Evolutionary conservation across 495 filamentous ascomycete species (phyloP), one percentile per base, ranked within the genome.

Genomic region (Penicillium chermesinum): DNA sequence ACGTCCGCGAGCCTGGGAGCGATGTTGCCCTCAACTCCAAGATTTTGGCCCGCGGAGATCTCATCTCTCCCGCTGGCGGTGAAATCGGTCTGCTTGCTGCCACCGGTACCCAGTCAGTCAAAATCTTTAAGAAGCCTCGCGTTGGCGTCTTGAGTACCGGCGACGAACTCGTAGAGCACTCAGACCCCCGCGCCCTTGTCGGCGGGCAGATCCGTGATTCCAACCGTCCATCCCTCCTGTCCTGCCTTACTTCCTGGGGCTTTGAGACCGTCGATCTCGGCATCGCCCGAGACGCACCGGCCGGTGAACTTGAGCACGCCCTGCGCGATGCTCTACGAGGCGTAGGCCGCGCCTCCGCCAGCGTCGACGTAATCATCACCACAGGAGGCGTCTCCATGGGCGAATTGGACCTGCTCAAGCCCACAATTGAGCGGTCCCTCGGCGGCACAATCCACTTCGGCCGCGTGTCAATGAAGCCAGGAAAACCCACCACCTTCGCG

Each of bases 371-470:
- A 19, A 77, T 97, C 41, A 82, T 99, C 54, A 97, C 94, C 10
- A 91, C 87, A 0, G 93, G 93, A 25, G 94, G 93, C 15, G 93
- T 96, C 16, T 95, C 89, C 12, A 99, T 99, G 93, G 93, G 93
- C 50, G 93, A 99, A 69, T 82, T 95, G 1, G 93, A 99, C 61
- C 82, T 99, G 22, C 82, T 99, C 40, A 99, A 99, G 66, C 93
- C 94, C 1, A 96, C 90, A 3, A 89, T 99, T 60, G 93, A 97
- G 70, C 84, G 91, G 44, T 75, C 82, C 2, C 79, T 97, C 4
- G 87, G 89, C 48, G 93, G 93, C 12, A 95, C 86, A 0, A 95
- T 99, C 57, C 93, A 97, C 65, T 99, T 99, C 61, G 93, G 93
- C 34, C 83, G 94, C 20, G 94, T 97, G 5, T 79, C 84, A 20